Evolutionary conservation across 148 eudicot species (phyloP).

Genomic region (Suaeda aralocaspica): DNA sequence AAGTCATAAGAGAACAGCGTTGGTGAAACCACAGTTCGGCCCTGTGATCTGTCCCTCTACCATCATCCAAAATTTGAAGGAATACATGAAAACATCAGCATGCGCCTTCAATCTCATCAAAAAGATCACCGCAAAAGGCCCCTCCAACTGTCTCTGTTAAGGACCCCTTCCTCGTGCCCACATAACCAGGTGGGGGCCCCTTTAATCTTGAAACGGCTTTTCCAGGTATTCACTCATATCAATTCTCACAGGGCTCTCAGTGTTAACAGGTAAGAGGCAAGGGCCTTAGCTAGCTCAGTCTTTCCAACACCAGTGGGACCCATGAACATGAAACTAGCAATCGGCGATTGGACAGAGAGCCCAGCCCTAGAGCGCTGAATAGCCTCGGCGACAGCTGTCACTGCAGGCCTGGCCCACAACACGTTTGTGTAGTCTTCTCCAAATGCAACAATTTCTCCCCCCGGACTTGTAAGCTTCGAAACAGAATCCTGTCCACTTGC

Average conservation of each 20-base stretch:
- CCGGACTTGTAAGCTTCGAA: slow-evolving; percentile 86
- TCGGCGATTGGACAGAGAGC: slow-evolving; percentile 87
- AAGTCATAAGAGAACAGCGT: slow-evolving; percentile 88
- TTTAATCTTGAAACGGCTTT: slow-evolving; percentile 81
- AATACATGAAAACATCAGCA: slow-evolving; percentile 76
- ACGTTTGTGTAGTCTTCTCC: slow-evolving; percentile 91
- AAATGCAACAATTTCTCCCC: slow-evolving; percentile 74
- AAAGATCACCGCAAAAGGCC: slow-evolving; percentile 84
- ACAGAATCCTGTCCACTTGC: slow-evolving; percentile 98
- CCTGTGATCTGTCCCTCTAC: slow-evolving; percentile 95
- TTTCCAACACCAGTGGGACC: slow-evolving; percentile 98
- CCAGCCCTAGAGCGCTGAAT: slow-evolving; percentile 97
- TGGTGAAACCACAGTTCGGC: slow-evolving; percentile 90
- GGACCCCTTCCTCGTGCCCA: slow-evolving; percentile 92
- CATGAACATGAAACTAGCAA: slow-evolving; percentile 97
- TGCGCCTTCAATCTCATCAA: slow-evolving; percentile 97
- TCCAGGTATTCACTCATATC: slow-evolving; percentile 99
- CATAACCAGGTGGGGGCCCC: slow-evolving; percentile 92
- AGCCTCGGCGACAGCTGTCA: slow-evolving; percentile 84
- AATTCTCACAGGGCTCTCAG: slow-evolving; percentile 85
- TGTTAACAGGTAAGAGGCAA: slow-evolving; percentile 80
- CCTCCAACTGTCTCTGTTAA: slow-evolving; percentile 69
- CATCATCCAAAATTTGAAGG: slow-evolving; percentile 82
- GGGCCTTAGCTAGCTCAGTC: slow-evolving; percentile 87
- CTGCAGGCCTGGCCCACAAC: slow-evolving; percentile 94